These are phyloP conservation scores for Termitomyces sp. DNA, from an alignment of 768 basidiomycete species.

Conservation along the genomic window DNA sequence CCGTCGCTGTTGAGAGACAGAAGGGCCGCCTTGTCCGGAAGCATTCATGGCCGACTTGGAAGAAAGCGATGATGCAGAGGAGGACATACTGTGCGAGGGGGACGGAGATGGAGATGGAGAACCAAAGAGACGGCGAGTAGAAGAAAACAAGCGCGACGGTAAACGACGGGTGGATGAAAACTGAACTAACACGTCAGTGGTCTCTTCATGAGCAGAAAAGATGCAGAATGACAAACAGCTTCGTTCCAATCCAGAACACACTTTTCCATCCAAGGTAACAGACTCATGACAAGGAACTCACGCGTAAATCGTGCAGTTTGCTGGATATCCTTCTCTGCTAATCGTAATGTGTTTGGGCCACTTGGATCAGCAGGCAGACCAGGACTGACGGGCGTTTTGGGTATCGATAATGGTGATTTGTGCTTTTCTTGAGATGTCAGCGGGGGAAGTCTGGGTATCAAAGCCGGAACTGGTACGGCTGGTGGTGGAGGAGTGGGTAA, in stretches of 20 bases:
- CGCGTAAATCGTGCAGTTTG: constrained; percentile 73
- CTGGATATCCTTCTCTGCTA: constrained; percentile 71
- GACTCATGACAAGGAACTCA: constrained; percentile 84
- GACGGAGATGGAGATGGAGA: constrained; percentile 46
- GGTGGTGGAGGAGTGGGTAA: constrained; percentile 60
- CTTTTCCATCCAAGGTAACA: constrained; percentile 97
- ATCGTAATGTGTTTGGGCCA: constrained; percentile 37
- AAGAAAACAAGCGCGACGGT: constrained; percentile 83
- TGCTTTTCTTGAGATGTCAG: constrained; percentile 31
- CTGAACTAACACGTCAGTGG: constrained; percentile 23
- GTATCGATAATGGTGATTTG: constrained; percentile 9
- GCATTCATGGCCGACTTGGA: constrained; percentile 30
- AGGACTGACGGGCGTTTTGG: constrained; percentile 14
- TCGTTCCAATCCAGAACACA: constrained; percentile 95
- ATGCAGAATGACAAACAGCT: constrained; percentile 32
- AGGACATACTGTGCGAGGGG: constrained; percentile 28
- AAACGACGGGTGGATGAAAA: constrained; percentile 72
- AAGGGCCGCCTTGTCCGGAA: constrained; percentile 17
- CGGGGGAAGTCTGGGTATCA: constrained; percentile 63
- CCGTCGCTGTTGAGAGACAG: constrained; percentile 60
- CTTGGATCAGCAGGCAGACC: constrained; percentile 20
- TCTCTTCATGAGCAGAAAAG: neutral
- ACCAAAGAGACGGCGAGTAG: constrained; percentile 80
- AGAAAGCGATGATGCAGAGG: constrained; percentile 38
- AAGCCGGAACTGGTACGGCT: constrained; percentile 61